A percentile compares a stretch with the other conserved stretches of the same genome.
phyloP scores from a whole-genome alignment of 177 flowering plant genomes.

The Telopea speciosissima region DNA sequence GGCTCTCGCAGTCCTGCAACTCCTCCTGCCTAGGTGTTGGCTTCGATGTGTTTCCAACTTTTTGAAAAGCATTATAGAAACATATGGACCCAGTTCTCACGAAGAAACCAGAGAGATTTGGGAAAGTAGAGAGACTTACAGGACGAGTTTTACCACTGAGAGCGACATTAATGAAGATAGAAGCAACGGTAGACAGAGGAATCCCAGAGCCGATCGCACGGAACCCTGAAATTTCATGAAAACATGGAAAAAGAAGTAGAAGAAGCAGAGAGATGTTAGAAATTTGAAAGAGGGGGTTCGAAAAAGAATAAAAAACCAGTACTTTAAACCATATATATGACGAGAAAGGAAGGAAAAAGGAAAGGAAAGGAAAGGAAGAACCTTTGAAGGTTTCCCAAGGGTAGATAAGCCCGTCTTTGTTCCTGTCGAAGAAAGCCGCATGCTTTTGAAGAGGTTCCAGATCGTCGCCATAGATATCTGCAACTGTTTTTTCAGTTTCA shows the following conservation, averaged over 20 bases:
- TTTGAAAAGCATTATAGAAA: background rate
- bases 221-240: conserved; percentile 29
- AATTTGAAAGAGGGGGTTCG: too few species aligned
- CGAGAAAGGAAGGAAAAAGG: conserved; percentile 1
- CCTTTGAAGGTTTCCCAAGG: conserved; percentile 77
- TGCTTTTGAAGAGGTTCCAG: conserved; percentile 40
- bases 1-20: too few species aligned
- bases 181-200: conserved; percentile 31
- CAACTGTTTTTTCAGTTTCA: too few species aligned
- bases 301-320: too few species aligned
- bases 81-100: background rate
- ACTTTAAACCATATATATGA: too few species aligned
- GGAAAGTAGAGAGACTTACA: conserved; percentile 29
- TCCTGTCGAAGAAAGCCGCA: conserved; percentile 58
- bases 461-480: too few species aligned
- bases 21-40: background rate
- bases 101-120: background rate
- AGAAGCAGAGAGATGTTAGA: too few species aligned
- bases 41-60: background rate
- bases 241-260: too few species aligned
- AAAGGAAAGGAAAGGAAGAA: conserved; percentile 8
- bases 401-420: conserved; percentile 67
- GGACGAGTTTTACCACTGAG: conserved; percentile 61
- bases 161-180: conserved; percentile 40
- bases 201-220: conserved; percentile 50